Evolutionary conservation across 768 basidiomycete species (phyloP).

Genomic region (Boletus coccyginus): DNA sequence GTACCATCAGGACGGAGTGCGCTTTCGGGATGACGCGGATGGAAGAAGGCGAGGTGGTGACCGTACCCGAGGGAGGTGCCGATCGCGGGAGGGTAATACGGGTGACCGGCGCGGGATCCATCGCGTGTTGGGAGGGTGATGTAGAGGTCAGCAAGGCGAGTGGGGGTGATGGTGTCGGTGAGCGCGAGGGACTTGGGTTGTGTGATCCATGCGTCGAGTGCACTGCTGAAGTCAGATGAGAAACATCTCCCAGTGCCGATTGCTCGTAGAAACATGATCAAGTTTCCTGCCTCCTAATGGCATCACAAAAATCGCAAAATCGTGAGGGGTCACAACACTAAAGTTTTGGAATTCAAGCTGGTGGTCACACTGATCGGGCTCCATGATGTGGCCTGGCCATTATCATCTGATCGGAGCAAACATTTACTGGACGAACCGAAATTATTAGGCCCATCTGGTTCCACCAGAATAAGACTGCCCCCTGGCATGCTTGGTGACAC

Average conservation of each 20-base stretch:
- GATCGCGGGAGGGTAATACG: conserved; percentile 39
- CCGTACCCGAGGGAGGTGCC: conserved; percentile 52
- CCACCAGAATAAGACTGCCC: no score
- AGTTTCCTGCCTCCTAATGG: no score
- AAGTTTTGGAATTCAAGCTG: no score
- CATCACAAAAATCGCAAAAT: no score
- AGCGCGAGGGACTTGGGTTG: conserved; percentile 45
- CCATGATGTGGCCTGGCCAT: no score
- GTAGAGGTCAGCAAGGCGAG: conserved; percentile 62
- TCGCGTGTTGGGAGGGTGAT: conserved; percentile 74
- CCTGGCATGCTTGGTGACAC: no score
- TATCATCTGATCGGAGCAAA: no score
- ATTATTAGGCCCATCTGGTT: no score
- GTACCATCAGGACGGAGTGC: conserved; percentile 66
- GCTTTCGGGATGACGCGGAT: conserved; percentile 56
- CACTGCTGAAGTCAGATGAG: conserved; percentile 7
- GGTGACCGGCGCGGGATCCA: conserved; percentile 44
- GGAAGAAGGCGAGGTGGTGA: conserved; percentile 75
- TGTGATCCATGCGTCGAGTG: conserved; percentile 54
- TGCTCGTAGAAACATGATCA: neutral
- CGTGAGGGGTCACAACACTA: no score
- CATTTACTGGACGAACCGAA: no score
- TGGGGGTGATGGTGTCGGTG: conserved; percentile 49
- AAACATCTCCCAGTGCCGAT: conserved; percentile 5
- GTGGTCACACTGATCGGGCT: no score